Conservation (phyloP, 352 stramenopile species). For the Phytophthora syringae region DNA sequence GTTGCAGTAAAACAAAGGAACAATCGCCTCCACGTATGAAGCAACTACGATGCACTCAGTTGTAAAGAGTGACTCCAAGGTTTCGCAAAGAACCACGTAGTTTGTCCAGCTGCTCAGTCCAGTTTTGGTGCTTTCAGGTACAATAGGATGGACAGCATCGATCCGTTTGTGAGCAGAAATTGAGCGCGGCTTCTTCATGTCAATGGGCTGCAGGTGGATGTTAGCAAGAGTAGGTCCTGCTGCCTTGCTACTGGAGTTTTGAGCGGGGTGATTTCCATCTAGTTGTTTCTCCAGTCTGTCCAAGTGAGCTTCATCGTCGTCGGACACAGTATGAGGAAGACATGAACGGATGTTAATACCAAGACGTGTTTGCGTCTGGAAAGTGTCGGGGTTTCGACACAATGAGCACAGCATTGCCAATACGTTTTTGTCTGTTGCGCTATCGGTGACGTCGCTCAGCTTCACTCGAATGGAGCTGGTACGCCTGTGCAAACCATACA, state of each 20-base stretch:
- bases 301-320: neutral
- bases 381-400: slow-evolving; percentile 1
- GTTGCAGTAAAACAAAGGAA: slow-evolving; percentile 34
- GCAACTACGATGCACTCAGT: slow-evolving; percentile 37
- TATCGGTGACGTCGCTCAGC: neutral
- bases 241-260: neutral
- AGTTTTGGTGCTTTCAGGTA: neutral
- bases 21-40: slow-evolving; percentile 40
- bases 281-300: neutral
- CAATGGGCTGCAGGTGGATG: neutral
- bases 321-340: neutral
- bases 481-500: slow-evolving; percentile 15
- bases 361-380: slow-evolving; percentile 1
- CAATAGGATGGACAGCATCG: neutral
- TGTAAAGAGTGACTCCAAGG: slow-evolving; percentile 20
- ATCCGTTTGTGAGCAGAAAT: neutral
- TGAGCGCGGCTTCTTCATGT: neutral
- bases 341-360: slow-evolving; percentile 1
- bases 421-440: neutral
- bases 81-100: slow-evolving; percentile 1
- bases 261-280: neutral
- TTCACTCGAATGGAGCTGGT: slow-evolving; percentile 1
- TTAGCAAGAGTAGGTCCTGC: neutral
- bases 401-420: neutral
- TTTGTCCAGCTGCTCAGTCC: neutral